These are phyloP conservation scores for Oryza rufipogon DNA, from an alignment of 176 grass and related monocot species.

Conservation along the genomic window DNA sequence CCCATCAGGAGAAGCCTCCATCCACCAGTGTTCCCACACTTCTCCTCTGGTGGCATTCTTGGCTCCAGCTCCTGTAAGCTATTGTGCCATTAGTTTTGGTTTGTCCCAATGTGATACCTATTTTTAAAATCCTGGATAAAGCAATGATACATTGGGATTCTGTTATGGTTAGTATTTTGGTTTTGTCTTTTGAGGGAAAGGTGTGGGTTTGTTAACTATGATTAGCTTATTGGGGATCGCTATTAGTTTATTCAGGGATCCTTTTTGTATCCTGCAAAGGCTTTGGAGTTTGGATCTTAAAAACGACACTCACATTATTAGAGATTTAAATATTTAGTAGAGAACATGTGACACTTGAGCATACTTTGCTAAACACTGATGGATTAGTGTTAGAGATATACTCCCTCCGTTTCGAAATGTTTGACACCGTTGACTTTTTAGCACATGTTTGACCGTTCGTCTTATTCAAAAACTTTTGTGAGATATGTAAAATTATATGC, in stretches of 20 bases:
- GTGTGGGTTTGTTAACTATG: conserved; percentile 3
- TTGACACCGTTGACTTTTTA: too few relatives aligned
- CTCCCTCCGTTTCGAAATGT: too few relatives aligned
- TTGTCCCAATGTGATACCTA: not conserved
- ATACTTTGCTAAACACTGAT: not conserved
- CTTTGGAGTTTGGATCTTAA: not conserved
- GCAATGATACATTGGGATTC: conserved; percentile 13
- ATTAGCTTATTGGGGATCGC: conserved; percentile 18
- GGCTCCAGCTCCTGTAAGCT: not conserved
- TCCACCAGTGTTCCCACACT: not conserved
- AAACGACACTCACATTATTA: not conserved
- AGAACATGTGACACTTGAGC: not conserved
- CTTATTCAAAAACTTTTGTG: too few relatives aligned
- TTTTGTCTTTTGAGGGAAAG: conserved; percentile 28
- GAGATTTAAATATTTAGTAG: not conserved
- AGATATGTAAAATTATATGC: too few relatives aligned
- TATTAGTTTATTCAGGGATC: conserved; percentile 22
- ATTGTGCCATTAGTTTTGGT: not conserved
- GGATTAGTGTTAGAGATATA: not conserved
- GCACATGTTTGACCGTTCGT: too few relatives aligned
- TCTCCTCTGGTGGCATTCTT: conserved; percentile 18
- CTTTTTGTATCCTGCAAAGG: not conserved
- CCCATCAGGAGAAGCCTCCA: conserved; percentile 15
- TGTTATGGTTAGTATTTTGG: not conserved
- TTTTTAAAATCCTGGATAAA: conserved; percentile 1